Base-by-base conservation (phyloP, 768 basidiomycete genomes). In the Wakefieldia striispora region DNA sequence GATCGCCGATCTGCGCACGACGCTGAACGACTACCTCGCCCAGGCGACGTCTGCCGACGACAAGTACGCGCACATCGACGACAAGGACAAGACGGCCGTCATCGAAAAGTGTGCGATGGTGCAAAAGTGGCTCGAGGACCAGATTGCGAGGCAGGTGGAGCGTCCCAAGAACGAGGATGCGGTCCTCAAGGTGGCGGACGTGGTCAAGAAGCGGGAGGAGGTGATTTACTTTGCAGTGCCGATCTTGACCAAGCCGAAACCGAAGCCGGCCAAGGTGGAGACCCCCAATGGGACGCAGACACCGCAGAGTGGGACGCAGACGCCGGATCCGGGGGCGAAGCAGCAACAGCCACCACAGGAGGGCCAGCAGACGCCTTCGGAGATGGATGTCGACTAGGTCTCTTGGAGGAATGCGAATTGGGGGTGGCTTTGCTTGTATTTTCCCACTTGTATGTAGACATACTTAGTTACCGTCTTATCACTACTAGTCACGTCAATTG, bases 71-170 rank as follows among this genome's bases (percentile, higher is more conserved):
- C 97, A 98, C 76, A 92, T 98, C 57, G 85, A 87, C 54, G 86
- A 85, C 58, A 91, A 88, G 74, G 91, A 93, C 69, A 90, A 85
- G 71, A 82, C 92, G 73, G 66, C 73, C 40, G 83, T 94, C 55
- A 78, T 97, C 59, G 97, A 99, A 74, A 89, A 88, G 69, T 85
- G 85, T 49, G 97, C 90, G 44, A 92, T 84, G 10, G 75, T 87
- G 34, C 87, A 92, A 71, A 90, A 97, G 72, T 98, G 95, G 97
- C 79, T 99, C 49, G 91, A 97, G 63, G 95, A 99, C 76, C 82
- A 89, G 77, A 82, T 83, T 51, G 85, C 82, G 52, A 75, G 85
- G 59, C 97, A 98, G 78, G 77, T 80, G 8, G 95, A 98, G 77
- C 76, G 85, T 47, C 72, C 87, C 67, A 95, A 97, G 84, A 88